Evolutionary conservation across 2,329 filamentous ascomycete genomes (phyloP), one percentile per base, ranked within the genome.

Genomic region (Aspergillus fischeri): DNA sequence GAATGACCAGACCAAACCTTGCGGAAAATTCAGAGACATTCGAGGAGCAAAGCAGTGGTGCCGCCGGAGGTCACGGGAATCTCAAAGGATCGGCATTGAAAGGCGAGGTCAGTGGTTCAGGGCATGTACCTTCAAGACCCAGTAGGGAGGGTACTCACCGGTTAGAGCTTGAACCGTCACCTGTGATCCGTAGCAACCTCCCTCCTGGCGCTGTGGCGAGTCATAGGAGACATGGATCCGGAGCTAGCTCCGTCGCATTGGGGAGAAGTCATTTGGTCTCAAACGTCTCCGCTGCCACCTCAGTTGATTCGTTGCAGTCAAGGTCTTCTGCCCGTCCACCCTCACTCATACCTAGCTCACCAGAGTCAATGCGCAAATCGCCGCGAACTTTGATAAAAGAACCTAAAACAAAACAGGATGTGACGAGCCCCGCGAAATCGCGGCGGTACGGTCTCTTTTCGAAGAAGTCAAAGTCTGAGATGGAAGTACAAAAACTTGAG

Each of bases 401-500:
- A 47, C 58, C 59, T 1, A 65, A 59, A 51, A 58, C 74, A 42
- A 62, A 64, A 20, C 65, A 71, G 14, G 71, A 71, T 52, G 41
- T 67, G 3, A 71, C 72, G 9, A 67, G 61, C 45, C 54, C 66
- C 8, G 60, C 53, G 35, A 69, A 75, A 77, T 44, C 84, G 78
- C 56, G 86, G 80, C 84, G 88, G 2, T 94, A 96, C 70, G 88
- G 89, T 1, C 81, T 96, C 54, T 96, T 96, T 66, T 80, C 87
- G 8, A 84, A 88, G 62, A 86, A 86, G 55, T 86, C 86, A 14
- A 95, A 91, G 72, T 80, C 83, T 0, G 79, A 83, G 0, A 70
- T 82, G 3, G 80, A 85, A 45, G 70, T 73, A n/a, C 59, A 74
- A 10, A 73, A 72, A 21, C 58, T 71, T 0, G 82, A 86, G 82